phyloP scores from a whole-genome alignment of 306 rosid species.

The Trichosanthes truncata region DNA sequence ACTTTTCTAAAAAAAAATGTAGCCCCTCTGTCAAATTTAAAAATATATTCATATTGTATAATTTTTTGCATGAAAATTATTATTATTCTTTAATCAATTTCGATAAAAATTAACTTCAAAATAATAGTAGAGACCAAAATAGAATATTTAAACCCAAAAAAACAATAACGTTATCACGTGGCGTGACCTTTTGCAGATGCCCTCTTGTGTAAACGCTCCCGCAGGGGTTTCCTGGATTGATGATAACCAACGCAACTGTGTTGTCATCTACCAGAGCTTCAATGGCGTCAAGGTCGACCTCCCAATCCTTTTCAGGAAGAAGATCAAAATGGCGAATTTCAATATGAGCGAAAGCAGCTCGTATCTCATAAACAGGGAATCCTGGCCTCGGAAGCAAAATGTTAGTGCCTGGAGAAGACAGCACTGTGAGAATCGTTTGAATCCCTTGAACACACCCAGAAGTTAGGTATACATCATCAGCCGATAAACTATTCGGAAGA shows the following conservation, averaged over 20 bases:
- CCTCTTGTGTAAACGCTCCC: slow-evolving; percentile 45
- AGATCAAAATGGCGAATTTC: slow-evolving; percentile 53
- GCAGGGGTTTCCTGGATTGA: slow-evolving; percentile 56
- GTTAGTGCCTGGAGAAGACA: slow-evolving; percentile 49
- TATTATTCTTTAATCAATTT: too few species aligned
- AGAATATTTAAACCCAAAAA: too few species aligned
- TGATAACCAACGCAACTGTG: slow-evolving; percentile 49
- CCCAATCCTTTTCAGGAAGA: slow-evolving; percentile 46
- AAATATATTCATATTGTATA: too few species aligned
- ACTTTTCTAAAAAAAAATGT: too few species aligned
- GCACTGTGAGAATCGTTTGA: slow-evolving; percentile 31
- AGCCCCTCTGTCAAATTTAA: too few species aligned
- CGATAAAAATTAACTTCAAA: too few species aligned
- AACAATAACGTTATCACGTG: too few species aligned
- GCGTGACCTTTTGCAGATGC: slow-evolving; percentile 45
- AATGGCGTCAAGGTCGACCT: slow-evolving; percentile 43
- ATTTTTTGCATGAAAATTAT: too few species aligned
- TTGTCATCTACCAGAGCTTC: slow-evolving; percentile 52
- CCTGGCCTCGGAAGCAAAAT: slow-evolving; percentile 66
- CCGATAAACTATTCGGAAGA: background rate
- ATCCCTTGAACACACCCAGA: slow-evolving; percentile 52
- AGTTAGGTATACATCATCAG: slow-evolving; percentile 29
- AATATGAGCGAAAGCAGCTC: slow-evolving; percentile 26
- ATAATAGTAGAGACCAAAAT: too few species aligned
- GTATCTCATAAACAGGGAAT: slow-evolving; percentile 41